A percentile compares a stretch with the other conserved stretches of the same genome.
phyloP scores from a whole-genome alignment of 345 rosid species.

The Anacardium occidentale region DNA sequence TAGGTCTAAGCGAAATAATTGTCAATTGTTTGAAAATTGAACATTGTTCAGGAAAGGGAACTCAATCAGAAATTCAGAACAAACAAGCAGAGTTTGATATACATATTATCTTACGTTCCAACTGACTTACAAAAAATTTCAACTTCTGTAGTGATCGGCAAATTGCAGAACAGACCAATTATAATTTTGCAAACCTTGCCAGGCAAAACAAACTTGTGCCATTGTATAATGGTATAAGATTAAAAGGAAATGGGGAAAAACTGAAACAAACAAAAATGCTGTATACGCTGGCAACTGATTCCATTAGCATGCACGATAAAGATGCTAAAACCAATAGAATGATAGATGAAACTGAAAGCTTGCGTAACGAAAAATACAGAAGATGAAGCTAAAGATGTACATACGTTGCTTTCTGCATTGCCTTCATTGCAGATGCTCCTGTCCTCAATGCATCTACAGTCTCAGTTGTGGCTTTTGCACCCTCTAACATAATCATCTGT shows the following conservation, averaged over 20 bases:
- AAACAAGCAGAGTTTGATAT: not conserved
- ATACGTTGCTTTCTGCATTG: constrained; percentile 93
- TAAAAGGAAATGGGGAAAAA: not conserved
- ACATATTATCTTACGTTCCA: not conserved
- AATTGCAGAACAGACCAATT: not conserved
- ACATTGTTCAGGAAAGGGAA: not conserved
- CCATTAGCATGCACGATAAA: not conserved
- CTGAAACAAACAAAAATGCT: too few relatives aligned
- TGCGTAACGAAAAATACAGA: not conserved
- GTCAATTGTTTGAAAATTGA: not conserved
- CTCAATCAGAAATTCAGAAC: not conserved
- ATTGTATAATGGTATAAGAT: not conserved
- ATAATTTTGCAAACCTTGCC: not conserved
- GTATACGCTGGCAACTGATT: not conserved
- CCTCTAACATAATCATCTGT: constrained; percentile 81
- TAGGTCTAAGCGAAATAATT: not conserved
- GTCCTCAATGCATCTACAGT: constrained; percentile 91
- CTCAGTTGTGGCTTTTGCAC: constrained; percentile 82
- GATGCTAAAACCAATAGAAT: not conserved
- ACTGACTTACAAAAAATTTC: not conserved
- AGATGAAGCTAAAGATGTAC: constrained; percentile 21
- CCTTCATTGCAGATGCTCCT: constrained; percentile 85
- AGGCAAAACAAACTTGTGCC: not conserved
- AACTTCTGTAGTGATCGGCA: not conserved
- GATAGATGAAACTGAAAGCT: not conserved